phyloP scores from a whole-genome alignment of 495 filamentous ascomycete genomes.

The Penicillium turbatum region DNA sequence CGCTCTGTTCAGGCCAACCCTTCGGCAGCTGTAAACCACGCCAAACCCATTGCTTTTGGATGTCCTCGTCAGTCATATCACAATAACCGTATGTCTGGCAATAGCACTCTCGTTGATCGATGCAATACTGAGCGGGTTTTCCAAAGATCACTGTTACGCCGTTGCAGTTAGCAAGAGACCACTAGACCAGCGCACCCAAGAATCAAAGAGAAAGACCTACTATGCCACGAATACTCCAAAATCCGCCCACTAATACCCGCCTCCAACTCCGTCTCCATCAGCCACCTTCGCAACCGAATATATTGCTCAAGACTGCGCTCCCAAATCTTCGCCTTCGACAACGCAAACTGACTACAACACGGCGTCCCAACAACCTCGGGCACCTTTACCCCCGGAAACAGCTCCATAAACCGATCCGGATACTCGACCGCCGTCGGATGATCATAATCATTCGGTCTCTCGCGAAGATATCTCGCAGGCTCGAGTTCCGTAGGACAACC shows the following conservation, averaged over 20 bases:
- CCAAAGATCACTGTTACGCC: conserved; percentile 30
- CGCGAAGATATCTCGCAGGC: conserved; percentile 24
- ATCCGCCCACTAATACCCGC: conserved; percentile 56
- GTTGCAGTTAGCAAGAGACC: background rate
- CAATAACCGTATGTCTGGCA: conserved; percentile 39
- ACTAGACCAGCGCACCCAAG: too few relatives aligned
- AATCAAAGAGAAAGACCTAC: conserved; percentile 31
- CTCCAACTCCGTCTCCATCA: conserved; percentile 51
- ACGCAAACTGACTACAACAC: conserved; percentile 71
- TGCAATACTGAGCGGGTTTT: conserved; percentile 28
- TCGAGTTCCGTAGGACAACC: conserved; percentile 40
- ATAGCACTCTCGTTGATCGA: conserved; percentile 33
- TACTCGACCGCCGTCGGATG: conserved; percentile 22
- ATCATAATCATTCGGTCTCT: conserved; percentile 14
- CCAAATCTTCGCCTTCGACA: conserved; percentile 47
- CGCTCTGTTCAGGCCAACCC: conserved; percentile 17
- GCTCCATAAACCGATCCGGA: conserved; percentile 29
- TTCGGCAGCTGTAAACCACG: conserved; percentile 17
- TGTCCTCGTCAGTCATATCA: conserved; percentile 18
- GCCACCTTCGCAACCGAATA: conserved; percentile 51
- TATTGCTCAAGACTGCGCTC: conserved; percentile 48
- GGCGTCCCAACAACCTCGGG: conserved; percentile 34
- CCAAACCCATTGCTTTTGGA: conserved; percentile 25
- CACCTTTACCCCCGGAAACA: conserved; percentile 36
- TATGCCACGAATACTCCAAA: conserved; percentile 70